Evolutionary conservation across 2,329 filamentous ascomycete species (phyloP), one percentile per base, ranked within the genome.

Genomic region (Cordyceps militaris): DNA sequence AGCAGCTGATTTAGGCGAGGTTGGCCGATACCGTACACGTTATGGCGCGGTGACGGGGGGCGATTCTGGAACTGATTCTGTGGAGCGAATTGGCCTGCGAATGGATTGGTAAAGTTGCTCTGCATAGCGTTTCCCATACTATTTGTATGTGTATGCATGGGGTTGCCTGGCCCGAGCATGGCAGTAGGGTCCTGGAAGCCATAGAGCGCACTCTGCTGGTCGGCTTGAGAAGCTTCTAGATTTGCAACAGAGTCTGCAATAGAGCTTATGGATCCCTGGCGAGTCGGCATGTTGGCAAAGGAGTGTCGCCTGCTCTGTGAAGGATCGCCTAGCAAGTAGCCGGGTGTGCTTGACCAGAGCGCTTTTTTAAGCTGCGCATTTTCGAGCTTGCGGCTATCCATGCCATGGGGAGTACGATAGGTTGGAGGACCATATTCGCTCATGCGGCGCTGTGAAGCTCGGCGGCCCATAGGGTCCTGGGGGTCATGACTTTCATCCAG

Each of bases 281-380:
- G 78, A 26, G 82, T 84, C 28, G 81, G 83, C 65, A 86, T 79
- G 64, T 85, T 85, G 53, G 84, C 89, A 67, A 94, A 90, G 1
- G 89, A 93, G 70, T 93, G 89, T 28, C 89, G 84, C 59, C 89
- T 82, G 65, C 88, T 91, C 65, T 91, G 87, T 13, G 86, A 83
- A 30, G 84, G 76, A 60, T 89, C 86, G 4, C 76, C 77, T 24
- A 82, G 78, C 46, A 81, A 79, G 67, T 89, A 88, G 1, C 82
- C 84, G n/a, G 85, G 77, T 6, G 85, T 84, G 63, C 81, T 87
- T 63, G 88, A 86, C 87, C 87, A 91, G 61, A 83, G 81, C 4
- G 80, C 83, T 65, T 83, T 86, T 70, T 86, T 87, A 9, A 87
- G 76, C 38, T 69, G 70, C 53, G 68, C 62, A 63, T 80, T 84